Evolutionary conservation across 2,329 filamentous ascomycete genomes (phyloP).

Genomic region (Phoma sp.): DNA sequence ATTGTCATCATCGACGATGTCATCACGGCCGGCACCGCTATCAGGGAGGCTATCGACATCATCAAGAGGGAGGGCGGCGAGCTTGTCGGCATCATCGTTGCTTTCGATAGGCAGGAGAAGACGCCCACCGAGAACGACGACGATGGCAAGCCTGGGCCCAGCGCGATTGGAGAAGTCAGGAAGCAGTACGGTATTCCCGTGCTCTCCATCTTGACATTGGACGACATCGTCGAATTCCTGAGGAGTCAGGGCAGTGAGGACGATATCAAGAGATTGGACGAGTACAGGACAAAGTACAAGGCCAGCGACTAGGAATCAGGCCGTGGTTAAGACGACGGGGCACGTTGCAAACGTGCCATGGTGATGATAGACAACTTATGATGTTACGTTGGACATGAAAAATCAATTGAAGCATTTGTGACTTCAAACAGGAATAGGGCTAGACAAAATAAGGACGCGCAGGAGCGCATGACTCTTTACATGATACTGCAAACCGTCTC

Average conservation of each 20-base stretch:
- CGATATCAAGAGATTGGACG: slow-evolving; percentile 52
- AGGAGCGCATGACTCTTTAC: background rate
- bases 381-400: background rate
- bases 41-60: slow-evolving; percentile 89
- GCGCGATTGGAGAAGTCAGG: slow-evolving; percentile 84
- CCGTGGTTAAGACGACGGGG: background rate
- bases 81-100: slow-evolving; percentile 86
- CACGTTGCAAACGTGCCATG: background rate
- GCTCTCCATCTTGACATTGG: slow-evolving; percentile 79
- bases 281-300: slow-evolving; percentile 50
- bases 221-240: slow-evolving; percentile 70
- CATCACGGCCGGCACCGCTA: slow-evolving; percentile 92
- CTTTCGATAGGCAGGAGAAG: slow-evolving; percentile 87
- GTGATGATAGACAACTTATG: slow-evolving; percentile 2
- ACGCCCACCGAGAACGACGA: slow-evolving; percentile 66
- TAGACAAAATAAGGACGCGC: background rate
- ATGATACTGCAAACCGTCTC: background rate
- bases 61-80: slow-evolving; percentile 84
- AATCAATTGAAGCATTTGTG: background rate
- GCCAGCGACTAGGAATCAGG: slow-evolving; percentile 42
- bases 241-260: slow-evolving; percentile 53
- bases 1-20: slow-evolving; percentile 96
- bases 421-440: background rate
- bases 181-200: slow-evolving; percentile 86
- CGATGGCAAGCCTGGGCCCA: slow-evolving; percentile 72